Conservation (phyloP, 495 filamentous ascomycete genomes). For the Clavariopsis aquatica region DNA sequence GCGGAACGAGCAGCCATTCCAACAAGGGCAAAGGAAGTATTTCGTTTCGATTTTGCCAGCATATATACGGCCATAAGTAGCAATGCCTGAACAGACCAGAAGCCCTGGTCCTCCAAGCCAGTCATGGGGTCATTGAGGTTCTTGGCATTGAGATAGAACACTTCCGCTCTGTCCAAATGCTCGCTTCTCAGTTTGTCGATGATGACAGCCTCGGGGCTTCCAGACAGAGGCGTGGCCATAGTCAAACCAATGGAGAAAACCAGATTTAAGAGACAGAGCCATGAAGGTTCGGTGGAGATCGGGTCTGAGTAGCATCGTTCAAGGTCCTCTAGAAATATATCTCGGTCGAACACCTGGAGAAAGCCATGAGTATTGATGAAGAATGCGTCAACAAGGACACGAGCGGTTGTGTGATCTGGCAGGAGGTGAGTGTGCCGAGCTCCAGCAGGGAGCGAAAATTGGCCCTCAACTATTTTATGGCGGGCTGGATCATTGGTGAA, state of each 20-base stretch:
- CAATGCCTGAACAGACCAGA: conserved; percentile 64
- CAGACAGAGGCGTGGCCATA: conserved; percentile 55
- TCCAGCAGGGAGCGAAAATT: conserved; percentile 52
- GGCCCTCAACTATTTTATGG: conserved; percentile 67
- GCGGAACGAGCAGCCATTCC: conserved; percentile 66
- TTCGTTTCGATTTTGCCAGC: conserved; percentile 58
- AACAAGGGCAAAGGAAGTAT: conserved; percentile 62
- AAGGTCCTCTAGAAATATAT: conserved; percentile 51
- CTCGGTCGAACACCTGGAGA: conserved; percentile 56
- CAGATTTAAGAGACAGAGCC: conserved; percentile 59
- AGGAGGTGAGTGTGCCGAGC: conserved; percentile 52
- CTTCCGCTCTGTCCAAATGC: conserved; percentile 54
- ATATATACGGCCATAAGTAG: conserved; percentile 63
- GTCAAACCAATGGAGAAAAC: conserved; percentile 62
- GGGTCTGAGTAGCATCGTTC: conserved; percentile 58
- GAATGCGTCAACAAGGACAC: conserved; percentile 58
- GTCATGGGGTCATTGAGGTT: conserved; percentile 54
- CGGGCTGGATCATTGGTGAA: conserved; percentile 71
- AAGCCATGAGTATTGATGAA: conserved; percentile 64
- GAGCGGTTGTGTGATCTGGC: conserved; percentile 56
- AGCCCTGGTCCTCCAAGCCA: conserved; percentile 63
- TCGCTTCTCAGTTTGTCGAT: conserved; percentile 53
- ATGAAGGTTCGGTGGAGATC: conserved; percentile 50
- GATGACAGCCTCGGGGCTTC: conserved; percentile 51
- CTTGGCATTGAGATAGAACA: conserved; percentile 62